Evolutionary conservation across 2,329 filamentous ascomycete species (phyloP), one percentile per base, ranked within the genome.

Genomic region (Bipolaris oryzae): DNA sequence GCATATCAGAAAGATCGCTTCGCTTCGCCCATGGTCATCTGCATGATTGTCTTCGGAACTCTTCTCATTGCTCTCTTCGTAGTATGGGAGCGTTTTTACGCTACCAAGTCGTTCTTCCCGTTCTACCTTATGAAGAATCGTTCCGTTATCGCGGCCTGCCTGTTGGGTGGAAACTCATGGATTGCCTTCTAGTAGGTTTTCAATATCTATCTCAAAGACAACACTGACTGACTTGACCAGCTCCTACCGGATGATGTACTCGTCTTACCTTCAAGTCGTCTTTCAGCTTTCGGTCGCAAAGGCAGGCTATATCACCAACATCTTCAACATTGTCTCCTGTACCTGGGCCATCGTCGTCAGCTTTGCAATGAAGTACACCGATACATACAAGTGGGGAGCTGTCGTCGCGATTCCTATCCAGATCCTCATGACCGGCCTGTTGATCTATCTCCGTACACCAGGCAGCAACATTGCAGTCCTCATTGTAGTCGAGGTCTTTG

Each of bases 61-160:
- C 18, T 72, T 7, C 57, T 71, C 7, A 54, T 79, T 18, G 51
- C 67, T 6, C 57, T 59, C 34, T 78, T 79, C 56, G 71, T 53
- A 3, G 16, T 75, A 1, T 79, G 70, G 62, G 79, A 81, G 53
- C 63, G 58, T 25, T 78, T 68, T 58, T 61, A 71, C 15, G 76
- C 78, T 0, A 73, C 66, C 4, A 67, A 69, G n/a, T 68, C 72
- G 3, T 78, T 80, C 64, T 67, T 80, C 13, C 74, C 78, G 0
- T 82, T 74, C 74, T 58, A 78, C 33, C 67, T 83, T 15, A 73
- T 84, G 54, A 76, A 71, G 51, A 73, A 81, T 44, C 78, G 79
- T 11, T 82, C 80, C 1, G 77, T 84, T 9, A 61, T 83, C 3
- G 82, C 81, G 3, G 80, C 83, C 5, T 85, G 80, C 55, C 54